phyloP scores from a whole-genome alignment of 495 filamentous ascomycete species.

The Pyrenula aspistea region DNA sequence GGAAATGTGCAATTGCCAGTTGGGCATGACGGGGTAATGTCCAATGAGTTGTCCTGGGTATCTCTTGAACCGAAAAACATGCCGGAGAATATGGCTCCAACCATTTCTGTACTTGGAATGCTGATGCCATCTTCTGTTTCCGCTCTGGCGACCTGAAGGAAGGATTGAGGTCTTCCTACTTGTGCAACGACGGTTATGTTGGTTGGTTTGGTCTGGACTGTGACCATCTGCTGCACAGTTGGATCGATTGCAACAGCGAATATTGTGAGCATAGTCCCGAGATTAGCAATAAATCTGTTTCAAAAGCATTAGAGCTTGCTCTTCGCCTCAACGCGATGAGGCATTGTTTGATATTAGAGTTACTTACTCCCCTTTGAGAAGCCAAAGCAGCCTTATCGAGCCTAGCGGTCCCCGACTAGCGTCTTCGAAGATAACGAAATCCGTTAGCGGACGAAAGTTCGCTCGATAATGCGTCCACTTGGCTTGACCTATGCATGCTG shows the following conservation, averaged over 20 bases:
- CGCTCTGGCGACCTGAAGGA: background rate
- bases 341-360: background rate
- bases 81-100: background rate
- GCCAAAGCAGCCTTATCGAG: background rate
- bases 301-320: too few species aligned
- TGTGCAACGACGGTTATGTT: background rate
- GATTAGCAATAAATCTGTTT: slow-evolving; percentile 1
- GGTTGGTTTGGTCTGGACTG: background rate
- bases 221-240: slow-evolving; percentile 7
- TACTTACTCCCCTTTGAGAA: background rate
- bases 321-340: too few species aligned
- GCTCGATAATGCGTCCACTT: slow-evolving; percentile 17
- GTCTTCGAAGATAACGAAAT: background rate
- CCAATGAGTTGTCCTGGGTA: background rate
- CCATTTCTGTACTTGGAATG: too few species aligned
- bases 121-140: too few species aligned
- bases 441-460: background rate
- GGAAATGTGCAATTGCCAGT: slow-evolving; percentile 1
- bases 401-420: background rate
- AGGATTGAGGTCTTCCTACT: background rate
- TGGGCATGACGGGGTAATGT: background rate
- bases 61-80: background rate
- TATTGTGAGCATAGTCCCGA: slow-evolving; percentile 9
- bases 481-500: slow-evolving; percentile 13
- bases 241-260: slow-evolving; percentile 8